Base-by-base conservation (phyloP, 768 basidiomycete genomes). In the Tylopilus balloui region DNA sequence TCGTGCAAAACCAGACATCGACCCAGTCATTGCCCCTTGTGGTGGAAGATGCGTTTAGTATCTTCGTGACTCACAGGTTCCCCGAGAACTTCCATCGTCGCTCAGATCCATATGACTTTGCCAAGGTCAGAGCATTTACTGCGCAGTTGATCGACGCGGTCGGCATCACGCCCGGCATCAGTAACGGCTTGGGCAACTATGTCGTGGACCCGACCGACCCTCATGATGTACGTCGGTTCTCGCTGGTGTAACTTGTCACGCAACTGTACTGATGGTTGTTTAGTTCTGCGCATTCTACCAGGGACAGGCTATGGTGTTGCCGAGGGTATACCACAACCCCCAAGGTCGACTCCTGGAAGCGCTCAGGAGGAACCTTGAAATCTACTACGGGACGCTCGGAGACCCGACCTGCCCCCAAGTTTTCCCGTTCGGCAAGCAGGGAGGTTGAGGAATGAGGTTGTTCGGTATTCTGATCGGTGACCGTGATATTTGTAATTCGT, bases 71-170 rank as follows among this genome's bases (percentile, higher is more conserved):
- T 4, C 54, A 63, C 50, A 27, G 36, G 48, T 60, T 27, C 12
- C 60, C 57, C 14, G 36, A 60, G 0, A 61, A 50, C 4, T 60
- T 54, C 40, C 39, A 36, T 13, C 60, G 61, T 31, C 61, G 54
- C 10, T 43, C 57, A n/a, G 54, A 7, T 3, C 31, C 54, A 19
- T 63, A 42, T 14, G 50, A 47, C 11, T 29, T 52, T 23, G 0
- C 10, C 9, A 6, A 52, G 24, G 15, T 61, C 36, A 0, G n/a
- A n/a, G n/a, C n/a, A n/a, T n/a, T n/a, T n/a, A n/a, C n/a, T n/a
- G n/a, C n/a, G n/a, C n/a, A n/a, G 19, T 9, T 38, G 4, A 12
- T 47, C 20, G 20, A 21, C 1, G 6, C 45, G 40, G n/a, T 61
- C 14, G 7, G 49, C 1, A 37, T 62, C 5, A 20, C 6, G 7